Conservation (phyloP, 78 protist species). For the Chrysochromulina tobinii region DNA sequence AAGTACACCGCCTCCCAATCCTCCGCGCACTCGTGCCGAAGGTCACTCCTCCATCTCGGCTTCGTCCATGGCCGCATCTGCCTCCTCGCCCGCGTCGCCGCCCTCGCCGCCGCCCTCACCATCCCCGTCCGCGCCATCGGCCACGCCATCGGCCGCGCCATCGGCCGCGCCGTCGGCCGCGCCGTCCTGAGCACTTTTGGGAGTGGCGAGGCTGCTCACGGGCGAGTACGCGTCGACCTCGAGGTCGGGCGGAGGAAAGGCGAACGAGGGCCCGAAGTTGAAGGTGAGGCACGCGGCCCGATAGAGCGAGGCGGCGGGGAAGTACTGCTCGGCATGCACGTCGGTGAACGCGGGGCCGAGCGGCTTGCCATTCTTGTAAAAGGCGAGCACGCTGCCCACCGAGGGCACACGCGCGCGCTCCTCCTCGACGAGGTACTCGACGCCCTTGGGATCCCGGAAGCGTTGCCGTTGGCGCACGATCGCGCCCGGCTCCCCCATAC, state of each 20-base stretch:
- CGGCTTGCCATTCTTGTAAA: not conserved
- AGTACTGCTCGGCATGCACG: not conserved
- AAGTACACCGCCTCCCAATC: no score
- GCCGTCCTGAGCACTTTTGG: no score
- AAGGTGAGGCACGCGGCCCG: not conserved
- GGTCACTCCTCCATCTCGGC: no score
- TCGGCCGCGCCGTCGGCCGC: no score
- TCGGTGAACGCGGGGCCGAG: not conserved
- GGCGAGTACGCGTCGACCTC: no score
- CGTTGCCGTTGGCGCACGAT: not conserved
- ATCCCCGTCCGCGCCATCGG: no score
- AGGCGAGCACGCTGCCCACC: not conserved
- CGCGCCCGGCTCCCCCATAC: not conserved
- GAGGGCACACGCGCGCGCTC: not conserved
- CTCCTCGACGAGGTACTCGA: not conserved
- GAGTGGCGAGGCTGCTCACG: no score
- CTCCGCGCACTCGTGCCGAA: no score
- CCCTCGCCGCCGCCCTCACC: no score
- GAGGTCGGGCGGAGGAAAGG: not conserved
- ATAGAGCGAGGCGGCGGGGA: conserved; percentile 1
- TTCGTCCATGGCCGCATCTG: no score
- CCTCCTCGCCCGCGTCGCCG: no score
- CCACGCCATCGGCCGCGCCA: no score
- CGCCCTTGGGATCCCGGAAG: not conserved
- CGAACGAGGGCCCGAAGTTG: not conserved